Evolutionary conservation across 1,284 basidiomycete species (phyloP), one percentile per base, ranked within the genome.

Genomic region (Puccinia hordei): DNA sequence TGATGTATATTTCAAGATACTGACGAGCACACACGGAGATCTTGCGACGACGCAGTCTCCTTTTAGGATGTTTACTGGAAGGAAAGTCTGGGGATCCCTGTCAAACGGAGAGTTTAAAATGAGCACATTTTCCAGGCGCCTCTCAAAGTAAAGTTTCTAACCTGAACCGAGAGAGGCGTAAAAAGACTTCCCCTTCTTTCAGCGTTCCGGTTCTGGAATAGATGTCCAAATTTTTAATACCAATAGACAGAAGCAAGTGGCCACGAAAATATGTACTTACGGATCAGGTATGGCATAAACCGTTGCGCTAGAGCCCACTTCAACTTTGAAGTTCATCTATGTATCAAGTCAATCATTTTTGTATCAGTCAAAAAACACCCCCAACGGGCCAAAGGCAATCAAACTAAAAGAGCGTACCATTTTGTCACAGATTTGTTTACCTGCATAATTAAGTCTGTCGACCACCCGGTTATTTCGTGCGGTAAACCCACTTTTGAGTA

Each of bases 211-310:
- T 80, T 8, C 77, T 80, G 53, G 66, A 69, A 22, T 17, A 53
- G 17, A 24, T 38, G 49, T 10, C 10, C 12, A 19, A 75, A 24
- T 63, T 51, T 10, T 44, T 30, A 66, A 53, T 33, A 53, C 15
- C 46, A 49, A 49, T 30, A 38, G 15, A 38, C 15, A 49, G 27
- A 35, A 41, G 22, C 30, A n/a, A 49, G 46, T 24, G 12, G 17
- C 0, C n/a, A 53, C 8, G n/a, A 46, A 17, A 61, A 35, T 27
- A 12, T 27, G 35, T 30, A n/a, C 77, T 22, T 72, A 80, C 77
- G 77, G 77, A 35, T 80, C 77, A 24, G 77, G 77, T 68, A 80
- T 80, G 27, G 51, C 77, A 33, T 55, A 80, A 61, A 80, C 69
- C 30, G 51, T 55, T 49, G 57, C 69, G 22, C 77, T 80, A n/a